A percentile compares a stretch with the other conserved stretches of the same genome.
Evolutionary conservation across 768 basidiomycete species (phyloP).

Genomic region (Amanita pseudoporphyria): DNA sequence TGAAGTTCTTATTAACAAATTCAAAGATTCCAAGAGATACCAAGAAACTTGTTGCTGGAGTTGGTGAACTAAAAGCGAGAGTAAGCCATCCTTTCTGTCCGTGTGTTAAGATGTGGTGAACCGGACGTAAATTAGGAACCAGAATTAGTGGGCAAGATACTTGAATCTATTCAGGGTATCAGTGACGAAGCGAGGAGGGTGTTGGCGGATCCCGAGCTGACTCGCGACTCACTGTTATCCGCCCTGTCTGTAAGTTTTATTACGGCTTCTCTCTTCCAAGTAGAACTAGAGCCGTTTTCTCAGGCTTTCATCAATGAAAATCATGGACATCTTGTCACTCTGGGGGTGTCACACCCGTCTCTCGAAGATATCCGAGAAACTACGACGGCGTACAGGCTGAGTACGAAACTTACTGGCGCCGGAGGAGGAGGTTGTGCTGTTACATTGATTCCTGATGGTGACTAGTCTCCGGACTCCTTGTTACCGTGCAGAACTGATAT

Average conservation of each 20-base stretch:
- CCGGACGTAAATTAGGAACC: constrained; percentile 50
- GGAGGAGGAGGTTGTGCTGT: constrained; percentile 99
- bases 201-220: constrained; percentile 64
- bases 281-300: constrained; percentile 12
- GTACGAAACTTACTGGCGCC: constrained; percentile 95
- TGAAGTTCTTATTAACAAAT: constrained; percentile 86
- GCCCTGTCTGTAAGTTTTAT: constrained; percentile 55
- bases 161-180: constrained; percentile 77
- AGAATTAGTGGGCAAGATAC: constrained; percentile 67
- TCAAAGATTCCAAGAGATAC: constrained; percentile 92
- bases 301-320: constrained; percentile 85
- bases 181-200: constrained; percentile 72
- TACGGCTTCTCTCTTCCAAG: constrained; percentile 6
- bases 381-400: constrained; percentile 60
- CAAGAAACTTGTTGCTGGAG: constrained; percentile 88
- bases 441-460: constrained; percentile 90
- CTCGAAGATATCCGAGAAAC: constrained; percentile 75
- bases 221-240: constrained; percentile 53
- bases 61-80: constrained; percentile 57
- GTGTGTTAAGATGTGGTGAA: constrained; percentile 9
- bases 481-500: constrained; percentile 3
- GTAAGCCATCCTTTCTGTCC: constrained; percentile 25
- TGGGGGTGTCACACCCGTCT: constrained; percentile 87
- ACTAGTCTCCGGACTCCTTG: constrained; percentile 17
- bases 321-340: constrained; percentile 70